Evolutionary conservation across 306 rosid genomes (phyloP).

Genomic region (Lotus japonicus): DNA sequence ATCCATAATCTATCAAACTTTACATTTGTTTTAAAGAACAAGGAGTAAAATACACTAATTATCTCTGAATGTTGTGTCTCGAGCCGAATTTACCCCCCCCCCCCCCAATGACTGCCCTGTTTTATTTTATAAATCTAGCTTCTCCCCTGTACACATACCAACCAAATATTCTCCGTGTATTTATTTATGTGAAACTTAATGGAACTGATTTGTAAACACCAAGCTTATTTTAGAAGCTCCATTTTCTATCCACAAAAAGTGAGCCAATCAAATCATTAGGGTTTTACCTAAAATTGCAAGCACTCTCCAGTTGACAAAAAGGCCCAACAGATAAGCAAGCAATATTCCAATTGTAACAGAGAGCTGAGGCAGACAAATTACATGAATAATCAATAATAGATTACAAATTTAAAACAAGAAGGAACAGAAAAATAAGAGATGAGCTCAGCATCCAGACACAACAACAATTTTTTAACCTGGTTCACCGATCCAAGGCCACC

Average conservation of each 20-base stretch:
- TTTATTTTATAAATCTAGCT: background rate
- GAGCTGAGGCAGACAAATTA: conserved; percentile 39
- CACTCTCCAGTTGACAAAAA: conserved; percentile 68
- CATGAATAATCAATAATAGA: background rate
- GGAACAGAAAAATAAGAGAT: background rate
- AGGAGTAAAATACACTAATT: background rate
- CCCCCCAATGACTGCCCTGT: no score
- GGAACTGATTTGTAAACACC: background rate
- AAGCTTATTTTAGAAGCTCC: background rate
- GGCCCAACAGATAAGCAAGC: conserved; percentile 74
- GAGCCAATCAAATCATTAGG: conserved; percentile 4
- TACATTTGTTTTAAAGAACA: background rate
- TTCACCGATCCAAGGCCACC: conserved; percentile 82
- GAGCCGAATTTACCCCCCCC: background rate
- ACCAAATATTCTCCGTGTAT: background rate
- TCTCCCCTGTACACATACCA: background rate
- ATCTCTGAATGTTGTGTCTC: background rate
- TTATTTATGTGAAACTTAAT: background rate
- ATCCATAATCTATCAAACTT: background rate
- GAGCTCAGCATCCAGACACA: background rate
- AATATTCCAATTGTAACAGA: conserved; percentile 68
- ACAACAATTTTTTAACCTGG: conserved; percentile 50
- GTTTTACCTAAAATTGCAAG: conserved; percentile 80
- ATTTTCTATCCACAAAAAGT: conserved; percentile 10
- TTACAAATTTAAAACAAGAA: background rate